Percentiles rank a stretch among this genome's conserved stretches.
These are phyloP conservation scores for Leccinum pachyderme DNA, from an alignment of 1,284 basidiomycete genomes.

Conservation along the genomic window DNA sequence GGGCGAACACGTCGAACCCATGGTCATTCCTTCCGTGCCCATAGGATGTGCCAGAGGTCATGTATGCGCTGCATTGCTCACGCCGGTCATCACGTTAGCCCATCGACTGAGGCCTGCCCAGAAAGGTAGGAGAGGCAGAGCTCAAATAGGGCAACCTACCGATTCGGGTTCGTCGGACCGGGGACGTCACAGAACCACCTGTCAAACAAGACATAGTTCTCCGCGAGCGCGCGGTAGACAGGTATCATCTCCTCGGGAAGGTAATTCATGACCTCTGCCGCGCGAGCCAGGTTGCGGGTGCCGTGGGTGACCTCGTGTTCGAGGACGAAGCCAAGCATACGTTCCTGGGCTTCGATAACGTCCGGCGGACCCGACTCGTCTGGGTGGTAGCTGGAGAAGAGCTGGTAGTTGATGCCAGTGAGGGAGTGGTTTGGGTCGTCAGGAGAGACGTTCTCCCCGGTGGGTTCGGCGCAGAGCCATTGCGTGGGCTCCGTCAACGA, in stretches of 20 bases:
- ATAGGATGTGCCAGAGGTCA: slow-evolving; percentile 28
- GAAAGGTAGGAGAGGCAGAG: neutral
- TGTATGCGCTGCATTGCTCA: slow-evolving; percentile 16
- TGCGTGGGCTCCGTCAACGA: slow-evolving; percentile 1
- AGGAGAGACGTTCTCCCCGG: slow-evolving; percentile 22
- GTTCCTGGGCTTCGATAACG: slow-evolving; percentile 4
- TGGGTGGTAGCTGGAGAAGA: slow-evolving; percentile 26
- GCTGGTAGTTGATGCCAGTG: slow-evolving; percentile 25
- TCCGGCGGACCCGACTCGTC: slow-evolving; percentile 12
- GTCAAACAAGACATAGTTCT: slow-evolving; percentile 26
- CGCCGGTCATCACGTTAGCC: neutral
- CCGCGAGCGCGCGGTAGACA: slow-evolving; percentile 24
- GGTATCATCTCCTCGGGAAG: slow-evolving; percentile 27
- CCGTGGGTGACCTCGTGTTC: slow-evolving; percentile 23
- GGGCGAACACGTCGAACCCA: slow-evolving; percentile 20
- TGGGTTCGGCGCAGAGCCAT: slow-evolving; percentile 21
- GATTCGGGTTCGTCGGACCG: slow-evolving; percentile 27
- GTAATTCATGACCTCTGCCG: slow-evolving; percentile 22
- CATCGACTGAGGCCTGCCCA: neutral
- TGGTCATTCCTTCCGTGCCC: slow-evolving; percentile 21
- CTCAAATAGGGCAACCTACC: slow-evolving; percentile 9
- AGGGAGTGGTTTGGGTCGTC: slow-evolving; percentile 28
- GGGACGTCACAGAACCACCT: slow-evolving; percentile 30
- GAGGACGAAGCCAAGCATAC: slow-evolving; percentile 23
- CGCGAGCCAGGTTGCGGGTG: slow-evolving; percentile 18